phyloP scores from a whole-genome alignment of 495 filamentous ascomycete species.

The Podospora pseudoanserina region DNA sequence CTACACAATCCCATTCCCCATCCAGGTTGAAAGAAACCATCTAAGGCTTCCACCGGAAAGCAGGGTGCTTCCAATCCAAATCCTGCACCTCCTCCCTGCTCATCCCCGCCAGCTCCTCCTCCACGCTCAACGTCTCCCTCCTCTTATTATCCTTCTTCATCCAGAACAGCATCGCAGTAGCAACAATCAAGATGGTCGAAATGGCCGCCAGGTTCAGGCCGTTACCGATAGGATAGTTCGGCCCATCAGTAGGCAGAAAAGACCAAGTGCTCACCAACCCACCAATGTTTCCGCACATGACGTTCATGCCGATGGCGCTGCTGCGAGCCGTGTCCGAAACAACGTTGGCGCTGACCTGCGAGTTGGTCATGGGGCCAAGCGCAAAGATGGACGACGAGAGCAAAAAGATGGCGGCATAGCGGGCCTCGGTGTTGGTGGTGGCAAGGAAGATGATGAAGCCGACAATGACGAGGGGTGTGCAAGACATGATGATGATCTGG shows the following conservation, averaged over 20 bases:
- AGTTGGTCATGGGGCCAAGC: conserved; percentile 61
- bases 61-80: conserved; percentile 70
- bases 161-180: conserved; percentile 49
- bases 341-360: conserved; percentile 65
- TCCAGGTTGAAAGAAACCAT: not conserved
- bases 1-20: not conserved
- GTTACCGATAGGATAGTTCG: conserved; percentile 70
- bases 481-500: conserved; percentile 61
- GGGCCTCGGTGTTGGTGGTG: conserved; percentile 45
- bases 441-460: conserved; percentile 74
- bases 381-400: conserved; percentile 66
- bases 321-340: conserved; percentile 65
- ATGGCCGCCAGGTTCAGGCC: conserved; percentile 66
- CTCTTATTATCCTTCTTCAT: conserved; percentile 62
- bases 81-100: conserved; percentile 57
- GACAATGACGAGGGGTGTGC: conserved; percentile 55
- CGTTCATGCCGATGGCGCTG: conserved; percentile 56
- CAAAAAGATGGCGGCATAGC: conserved; percentile 71
- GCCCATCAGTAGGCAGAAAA: conserved; percentile 61
- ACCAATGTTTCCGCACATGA: conserved; percentile 72
- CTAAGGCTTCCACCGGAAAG: conserved; percentile 60
- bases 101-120: conserved; percentile 54
- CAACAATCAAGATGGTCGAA: conserved; percentile 48
- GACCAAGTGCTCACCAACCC: conserved; percentile 69
- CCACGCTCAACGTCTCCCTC: conserved; percentile 50